Evolutionary conservation across 1,284 basidiomycete species (phyloP).

Genomic region (Apiotrichum veenhuisii): DNA sequence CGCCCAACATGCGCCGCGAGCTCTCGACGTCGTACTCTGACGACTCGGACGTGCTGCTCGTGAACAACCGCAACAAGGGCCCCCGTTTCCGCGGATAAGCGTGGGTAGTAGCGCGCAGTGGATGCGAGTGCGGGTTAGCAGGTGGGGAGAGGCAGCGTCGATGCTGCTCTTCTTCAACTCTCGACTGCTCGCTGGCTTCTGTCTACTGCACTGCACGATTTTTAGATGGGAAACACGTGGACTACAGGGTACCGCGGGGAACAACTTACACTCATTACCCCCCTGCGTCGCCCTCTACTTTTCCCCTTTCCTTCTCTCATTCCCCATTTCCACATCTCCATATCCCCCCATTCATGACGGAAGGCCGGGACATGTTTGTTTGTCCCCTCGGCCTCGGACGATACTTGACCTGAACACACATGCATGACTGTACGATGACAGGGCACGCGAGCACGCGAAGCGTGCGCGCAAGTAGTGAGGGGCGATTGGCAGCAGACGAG

Average conservation of each 20-base stretch:
- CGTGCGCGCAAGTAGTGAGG: neutral
- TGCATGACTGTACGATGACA: conserved; percentile 17
- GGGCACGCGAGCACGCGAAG: neutral
- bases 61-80: conserved; percentile 6
- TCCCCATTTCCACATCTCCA: neutral
- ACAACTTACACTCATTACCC: neutral
- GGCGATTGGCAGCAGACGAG: no score
- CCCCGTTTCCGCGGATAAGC: conserved; percentile 14
- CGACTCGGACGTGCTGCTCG: conserved; percentile 18
- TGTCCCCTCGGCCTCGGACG: neutral
- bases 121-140: no score
- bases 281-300: neutral
- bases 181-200: no score
- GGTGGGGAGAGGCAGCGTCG: no score
- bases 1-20: conserved; percentile 40
- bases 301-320: neutral
- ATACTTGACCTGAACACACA: conserved; percentile 7
- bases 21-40: conserved; percentile 27
- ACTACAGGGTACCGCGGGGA: neutral
- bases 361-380: neutral
- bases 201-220: no score
- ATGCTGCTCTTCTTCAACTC: no score
- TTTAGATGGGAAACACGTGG: no score
- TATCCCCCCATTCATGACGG: neutral
- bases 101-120: no score